Percentiles rank a stretch among this genome's conserved stretches.
phyloP scores from a whole-genome alignment of 148 eudicot genomes.

The Amaranthus palmeri region DNA sequence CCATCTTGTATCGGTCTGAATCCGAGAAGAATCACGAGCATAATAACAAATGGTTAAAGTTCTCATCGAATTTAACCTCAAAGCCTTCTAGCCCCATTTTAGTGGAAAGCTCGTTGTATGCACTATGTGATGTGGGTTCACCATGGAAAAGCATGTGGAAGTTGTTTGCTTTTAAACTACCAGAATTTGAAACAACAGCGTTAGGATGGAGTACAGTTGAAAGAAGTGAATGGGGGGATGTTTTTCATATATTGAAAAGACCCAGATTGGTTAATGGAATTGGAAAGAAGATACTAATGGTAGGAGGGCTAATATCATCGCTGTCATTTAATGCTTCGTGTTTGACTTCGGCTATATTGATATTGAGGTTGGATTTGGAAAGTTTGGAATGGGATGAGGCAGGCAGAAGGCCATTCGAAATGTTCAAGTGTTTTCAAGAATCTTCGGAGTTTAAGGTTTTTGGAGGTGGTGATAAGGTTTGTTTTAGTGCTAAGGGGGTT shows the following conservation, averaged over 20 bases:
- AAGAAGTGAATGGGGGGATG: slow-evolving; percentile 77
- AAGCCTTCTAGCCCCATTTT: slow-evolving; percentile 76
- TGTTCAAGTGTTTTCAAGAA: slow-evolving; percentile 69
- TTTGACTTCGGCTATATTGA: slow-evolving; percentile 48
- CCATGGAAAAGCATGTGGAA: slow-evolving; percentile 86
- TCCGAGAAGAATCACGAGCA: neutral
- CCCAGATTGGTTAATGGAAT: slow-evolving; percentile 61
- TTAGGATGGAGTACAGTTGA: slow-evolving; percentile 61
- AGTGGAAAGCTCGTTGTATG: slow-evolving; percentile 36
- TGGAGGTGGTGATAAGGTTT: slow-evolving; percentile 73
- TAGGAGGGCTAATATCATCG: slow-evolving; percentile 76
- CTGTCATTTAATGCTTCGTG: slow-evolving; percentile 62
- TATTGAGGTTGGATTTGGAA: slow-evolving; percentile 70
- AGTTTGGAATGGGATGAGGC: slow-evolving; percentile 91
- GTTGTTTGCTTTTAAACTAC: slow-evolving; percentile 44
- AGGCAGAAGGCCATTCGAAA: slow-evolving; percentile 78
- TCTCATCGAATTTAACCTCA: slow-evolving; percentile 74
- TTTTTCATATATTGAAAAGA: slow-evolving; percentile 68
- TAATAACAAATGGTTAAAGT: slow-evolving; percentile 52
- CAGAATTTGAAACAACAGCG: slow-evolving; percentile 18
- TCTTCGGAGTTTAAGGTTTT: slow-evolving; percentile 88
- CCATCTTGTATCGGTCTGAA: slow-evolving; percentile 42
- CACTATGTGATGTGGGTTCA: slow-evolving; percentile 78
- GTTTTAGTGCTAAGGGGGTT: slow-evolving; percentile 70
- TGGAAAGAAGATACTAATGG: slow-evolving; percentile 53